Evolutionary conservation across 2,329 filamentous ascomycete genomes (phyloP), one percentile per base, ranked within the genome.

Genomic region (Fusarium sp.): DNA sequence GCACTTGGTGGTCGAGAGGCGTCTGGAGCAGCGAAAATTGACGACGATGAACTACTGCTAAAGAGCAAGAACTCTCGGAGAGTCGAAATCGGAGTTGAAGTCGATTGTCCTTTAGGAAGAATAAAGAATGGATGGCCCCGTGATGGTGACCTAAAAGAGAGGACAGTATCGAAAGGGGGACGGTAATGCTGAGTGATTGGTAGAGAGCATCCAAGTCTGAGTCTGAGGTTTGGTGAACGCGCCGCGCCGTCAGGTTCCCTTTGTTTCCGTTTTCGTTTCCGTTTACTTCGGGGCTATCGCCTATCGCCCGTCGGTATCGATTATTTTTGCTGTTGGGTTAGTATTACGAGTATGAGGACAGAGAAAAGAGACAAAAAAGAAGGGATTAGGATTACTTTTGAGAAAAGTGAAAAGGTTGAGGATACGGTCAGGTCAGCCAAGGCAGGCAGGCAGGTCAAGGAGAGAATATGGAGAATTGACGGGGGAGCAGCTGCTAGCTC

Each of bases 101-200:
- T 61, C 41, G 42, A 50, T 53, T 61, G 47, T 55, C 59, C 49
- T 57, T 48, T 53, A 51, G 62, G 39, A 51, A 61, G 39, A 61
- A 61, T 42, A 60, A 63, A 42, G 60, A 63, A 63, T 68, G 65
- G 61, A 68, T 51, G 65, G 61, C 48, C 61, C 66, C 49, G 61
- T 48, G 48, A 66, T 51, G 62, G 56, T 36, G 52, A 62, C 66
- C 66, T 54, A 63, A 47, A 45, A 46, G 50, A 41, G 35, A 56
- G 43, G 42, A 66, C 56, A 43, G 65, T 67, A 43, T 67, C 57
- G 52, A 60, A 57, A 64, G 43, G 66, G 61, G 61, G 61, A 66
- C 36, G 56, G 58, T 27, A 41, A 54, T 62, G 66, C 66, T 39
- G 53, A 68, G 55, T 69, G 66, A 69, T 68, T 68, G 65, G 65